These are phyloP conservation scores for Cryomyces minteri DNA, from an alignment of 495 filamentous ascomycete genomes.

Conservation along the genomic window DNA sequence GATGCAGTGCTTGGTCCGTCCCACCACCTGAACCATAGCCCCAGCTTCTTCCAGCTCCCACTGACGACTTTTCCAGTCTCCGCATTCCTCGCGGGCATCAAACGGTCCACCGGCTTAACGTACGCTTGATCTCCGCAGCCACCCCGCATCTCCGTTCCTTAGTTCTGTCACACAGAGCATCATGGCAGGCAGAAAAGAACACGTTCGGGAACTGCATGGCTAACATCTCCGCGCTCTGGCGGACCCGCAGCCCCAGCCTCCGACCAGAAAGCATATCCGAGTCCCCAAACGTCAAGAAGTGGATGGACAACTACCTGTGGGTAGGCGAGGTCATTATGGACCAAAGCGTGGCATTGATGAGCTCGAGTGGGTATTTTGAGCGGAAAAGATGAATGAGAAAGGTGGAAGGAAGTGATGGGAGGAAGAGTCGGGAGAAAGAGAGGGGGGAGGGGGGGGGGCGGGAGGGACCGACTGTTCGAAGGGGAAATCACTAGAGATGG, in stretches of 20 bases:
- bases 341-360: slow-evolving; percentile 78
- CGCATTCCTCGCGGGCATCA: slow-evolving; percentile 87
- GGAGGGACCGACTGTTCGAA: no score
- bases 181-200: not conserved
- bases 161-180: not conserved
- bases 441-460: no score
- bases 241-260: slow-evolving; percentile 56
- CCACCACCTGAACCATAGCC: not conserved
- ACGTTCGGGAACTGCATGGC: not conserved
- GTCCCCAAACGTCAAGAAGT: slow-evolving; percentile 69
- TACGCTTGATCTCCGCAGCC: slow-evolving; percentile 34
- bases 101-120: slow-evolving; percentile 92
- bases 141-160: slow-evolving; percentile 1
- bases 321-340: slow-evolving; percentile 98
- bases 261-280: slow-evolving; percentile 72
- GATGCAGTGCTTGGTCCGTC: slow-evolving; percentile 79
- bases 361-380: slow-evolving; percentile 77
- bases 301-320: slow-evolving; percentile 88
- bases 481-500: no score
- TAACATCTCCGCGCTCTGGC: slow-evolving; percentile 8
- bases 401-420: no score
- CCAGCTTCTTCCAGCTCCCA: not conserved
- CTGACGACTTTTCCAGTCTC: slow-evolving; percentile 41
- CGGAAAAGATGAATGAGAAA: slow-evolving; percentile 43
- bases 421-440: no score